A percentile compares a stretch with the other conserved stretches of the same genome.
Conservation (phyloP, 1,284 basidiomycete genomes). For the Sphaerobolus stellatus region DNA sequence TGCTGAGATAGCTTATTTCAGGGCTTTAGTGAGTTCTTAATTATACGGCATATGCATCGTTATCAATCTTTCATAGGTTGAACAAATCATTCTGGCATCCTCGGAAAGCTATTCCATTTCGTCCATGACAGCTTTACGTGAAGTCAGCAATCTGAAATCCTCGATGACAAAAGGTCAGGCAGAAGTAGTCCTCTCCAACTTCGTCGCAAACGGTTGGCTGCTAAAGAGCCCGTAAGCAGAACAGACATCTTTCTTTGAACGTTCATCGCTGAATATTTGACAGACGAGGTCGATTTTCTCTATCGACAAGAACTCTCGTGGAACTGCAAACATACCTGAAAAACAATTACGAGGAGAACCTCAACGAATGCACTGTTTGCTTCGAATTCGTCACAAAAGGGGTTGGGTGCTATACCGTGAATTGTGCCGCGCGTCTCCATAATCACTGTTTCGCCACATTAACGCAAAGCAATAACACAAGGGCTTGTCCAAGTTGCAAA, state of each 20-base stretch:
- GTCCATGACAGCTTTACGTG: conserved; percentile 72
- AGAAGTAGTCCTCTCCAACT: conserved; percentile 71
- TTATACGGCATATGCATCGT: too few relatives aligned
- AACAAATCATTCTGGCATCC: conserved; percentile 82
- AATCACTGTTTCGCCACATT: conserved; percentile 60
- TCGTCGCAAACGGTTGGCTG: conserved; percentile 82
- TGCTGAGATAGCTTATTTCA: conserved; percentile 78
- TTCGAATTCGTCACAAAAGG: conserved; percentile 70
- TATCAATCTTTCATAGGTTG: conserved; percentile 52
- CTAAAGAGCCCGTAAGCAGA: conserved; percentile 67
- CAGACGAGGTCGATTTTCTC: conserved; percentile 72
- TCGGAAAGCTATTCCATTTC: conserved; percentile 73
- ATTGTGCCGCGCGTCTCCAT: conserved; percentile 70
- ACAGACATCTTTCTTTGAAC: background rate
- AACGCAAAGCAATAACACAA: conserved; percentile 32
- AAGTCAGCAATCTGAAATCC: conserved; percentile 56
- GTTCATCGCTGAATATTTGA: conserved; percentile 5
- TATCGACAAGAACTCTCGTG: conserved; percentile 71
- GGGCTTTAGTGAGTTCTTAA: conserved; percentile 62
- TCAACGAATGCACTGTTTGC: conserved; percentile 77
- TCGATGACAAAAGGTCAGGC: conserved; percentile 74
- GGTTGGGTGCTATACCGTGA: conserved; percentile 56
- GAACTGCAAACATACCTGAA: conserved; percentile 77
- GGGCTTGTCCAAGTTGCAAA: conserved; percentile 56
- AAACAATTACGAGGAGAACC: conserved; percentile 64